These are phyloP conservation scores for Huntiella decipiens DNA, from an alignment of 2,329 filamentous ascomycete species.

Conservation along the genomic window DNA sequence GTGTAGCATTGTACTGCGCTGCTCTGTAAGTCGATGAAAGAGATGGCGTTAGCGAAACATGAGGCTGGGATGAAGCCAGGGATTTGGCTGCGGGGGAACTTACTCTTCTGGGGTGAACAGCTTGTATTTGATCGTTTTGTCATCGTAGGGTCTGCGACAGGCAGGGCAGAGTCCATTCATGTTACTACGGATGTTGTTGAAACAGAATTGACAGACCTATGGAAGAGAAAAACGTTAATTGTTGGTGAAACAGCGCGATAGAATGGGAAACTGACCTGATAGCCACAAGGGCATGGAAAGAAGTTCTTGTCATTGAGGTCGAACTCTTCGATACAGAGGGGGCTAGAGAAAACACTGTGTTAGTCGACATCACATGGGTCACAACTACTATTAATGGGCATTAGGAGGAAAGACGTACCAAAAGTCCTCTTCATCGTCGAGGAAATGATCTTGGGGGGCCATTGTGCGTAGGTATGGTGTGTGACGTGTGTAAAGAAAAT, in stretches of 20 bases:
- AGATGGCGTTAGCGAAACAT: slow-evolving; percentile 12
- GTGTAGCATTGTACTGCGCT: slow-evolving; percentile 56
- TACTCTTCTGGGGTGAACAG: slow-evolving; percentile 90
- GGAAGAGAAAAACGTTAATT: background rate
- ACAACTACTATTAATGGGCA: background rate
- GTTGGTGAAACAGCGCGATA: background rate
- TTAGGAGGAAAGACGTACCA: slow-evolving; percentile 30
- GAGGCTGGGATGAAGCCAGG: background rate
- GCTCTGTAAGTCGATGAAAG: slow-evolving; percentile 27
- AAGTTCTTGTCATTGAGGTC: slow-evolving; percentile 96
- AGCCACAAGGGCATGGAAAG: slow-evolving; percentile 88
- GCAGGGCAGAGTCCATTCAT: slow-evolving; percentile 97
- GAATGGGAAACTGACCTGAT: slow-evolving; percentile 50
- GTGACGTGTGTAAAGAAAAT: background rate
- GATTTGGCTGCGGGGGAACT: slow-evolving; percentile 18
- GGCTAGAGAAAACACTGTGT: slow-evolving; percentile 34
- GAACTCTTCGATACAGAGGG: slow-evolving; percentile 96
- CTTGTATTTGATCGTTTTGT: slow-evolving; percentile 94
- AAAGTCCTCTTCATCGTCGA: slow-evolving; percentile 52
- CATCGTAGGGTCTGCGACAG: slow-evolving; percentile 85
- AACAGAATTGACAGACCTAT: slow-evolving; percentile 98
- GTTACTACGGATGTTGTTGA: slow-evolving; percentile 97
- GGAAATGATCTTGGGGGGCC: slow-evolving; percentile 51
- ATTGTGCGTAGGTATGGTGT: slow-evolving; percentile 22
- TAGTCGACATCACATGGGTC: slow-evolving; percentile 6